Conservation (phyloP, 306 rosid species). For the barrel medic (Medicago truncatula) region DNA sequence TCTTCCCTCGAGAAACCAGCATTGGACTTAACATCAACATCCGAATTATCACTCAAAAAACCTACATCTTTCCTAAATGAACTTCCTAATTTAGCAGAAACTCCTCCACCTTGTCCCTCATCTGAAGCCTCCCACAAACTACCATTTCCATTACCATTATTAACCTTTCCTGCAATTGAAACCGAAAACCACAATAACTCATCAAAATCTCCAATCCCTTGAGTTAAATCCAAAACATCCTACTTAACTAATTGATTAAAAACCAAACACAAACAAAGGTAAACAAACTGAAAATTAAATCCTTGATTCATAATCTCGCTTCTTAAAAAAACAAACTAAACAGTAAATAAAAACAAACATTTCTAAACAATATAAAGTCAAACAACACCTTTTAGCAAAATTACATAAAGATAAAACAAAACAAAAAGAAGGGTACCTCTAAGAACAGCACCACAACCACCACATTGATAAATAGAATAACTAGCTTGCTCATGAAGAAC, state of each 20-base stretch:
- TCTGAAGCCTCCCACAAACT: conserved; percentile 65
- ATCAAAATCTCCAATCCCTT: conserved; percentile 38
- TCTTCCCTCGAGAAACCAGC: conserved; percentile 47
- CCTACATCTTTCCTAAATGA: conserved; percentile 58
- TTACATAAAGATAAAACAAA: conserved; percentile 9
- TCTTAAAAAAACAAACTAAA: conserved; percentile 24
- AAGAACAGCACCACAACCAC: conserved; percentile 92
- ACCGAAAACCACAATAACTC: conserved; percentile 29
- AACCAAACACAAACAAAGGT: conserved; percentile 2
- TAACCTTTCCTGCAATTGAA: conserved; percentile 67
- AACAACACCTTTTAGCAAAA: neutral
- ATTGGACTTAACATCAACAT: conserved; percentile 57
- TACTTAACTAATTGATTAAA: neutral
- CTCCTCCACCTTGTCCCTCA: conserved; percentile 61
- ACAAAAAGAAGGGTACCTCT: conserved; percentile 60
- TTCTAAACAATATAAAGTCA: conserved; percentile 20
- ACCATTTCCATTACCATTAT: conserved; percentile 59
- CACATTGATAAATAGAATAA: conserved; percentile 90
- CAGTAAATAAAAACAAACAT: conserved; percentile 4
- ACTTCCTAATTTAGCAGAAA: conserved; percentile 52
- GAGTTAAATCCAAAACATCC: conserved; percentile 8
- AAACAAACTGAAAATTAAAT: neutral
- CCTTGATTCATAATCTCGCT: neutral
- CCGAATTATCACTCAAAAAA: conserved; percentile 58
- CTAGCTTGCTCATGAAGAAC: conserved; percentile 88